phyloP scores from a whole-genome alignment of 1,284 basidiomycete species.

The Tilletiopsis washingtonensis region DNA sequence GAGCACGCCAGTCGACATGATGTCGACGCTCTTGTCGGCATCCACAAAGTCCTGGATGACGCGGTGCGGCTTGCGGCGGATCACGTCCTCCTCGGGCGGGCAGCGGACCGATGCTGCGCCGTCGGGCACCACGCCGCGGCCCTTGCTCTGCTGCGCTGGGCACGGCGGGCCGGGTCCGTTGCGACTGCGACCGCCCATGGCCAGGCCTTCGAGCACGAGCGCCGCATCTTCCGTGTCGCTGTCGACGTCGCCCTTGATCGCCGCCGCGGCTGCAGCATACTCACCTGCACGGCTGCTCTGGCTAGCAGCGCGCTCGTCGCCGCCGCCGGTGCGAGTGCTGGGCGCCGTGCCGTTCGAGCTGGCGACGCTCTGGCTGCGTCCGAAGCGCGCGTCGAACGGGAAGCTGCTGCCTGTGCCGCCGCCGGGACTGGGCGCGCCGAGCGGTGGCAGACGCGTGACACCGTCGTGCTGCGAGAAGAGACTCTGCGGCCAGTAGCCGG shows the following conservation, averaged over 20 bases:
- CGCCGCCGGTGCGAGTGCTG: too few relatives aligned
- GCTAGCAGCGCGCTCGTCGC: not conserved
- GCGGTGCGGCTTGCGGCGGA: not conserved
- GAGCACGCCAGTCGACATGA: too few relatives aligned
- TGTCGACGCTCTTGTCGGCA: not conserved
- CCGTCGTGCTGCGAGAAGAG: too few relatives aligned
- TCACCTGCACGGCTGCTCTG: too few relatives aligned
- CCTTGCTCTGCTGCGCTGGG: not conserved
- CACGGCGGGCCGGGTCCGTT: not conserved
- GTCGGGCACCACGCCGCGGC: not conserved
- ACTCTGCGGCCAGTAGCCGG: too few relatives aligned
- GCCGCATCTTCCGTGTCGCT: conserved; percentile 44
- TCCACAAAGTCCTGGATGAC: conserved; percentile 6
- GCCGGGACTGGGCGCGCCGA: too few relatives aligned
- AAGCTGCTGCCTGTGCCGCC: too few relatives aligned
- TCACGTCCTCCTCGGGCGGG: not conserved
- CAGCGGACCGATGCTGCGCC: too few relatives aligned
- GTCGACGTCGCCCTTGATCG: conserved; percentile 21
- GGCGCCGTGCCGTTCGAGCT: not conserved
- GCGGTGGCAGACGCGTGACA: too few relatives aligned
- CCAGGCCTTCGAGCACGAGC: conserved; percentile 37
- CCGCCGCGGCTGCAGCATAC: too few relatives aligned
- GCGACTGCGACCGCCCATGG: conserved; percentile 18
- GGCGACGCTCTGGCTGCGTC: not conserved
- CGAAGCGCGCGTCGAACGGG: not conserved